Evolutionary conservation across 257 asterid species (phyloP), one percentile per base, ranked within the genome.

Genomic region (Solanum sparsipilum): DNA sequence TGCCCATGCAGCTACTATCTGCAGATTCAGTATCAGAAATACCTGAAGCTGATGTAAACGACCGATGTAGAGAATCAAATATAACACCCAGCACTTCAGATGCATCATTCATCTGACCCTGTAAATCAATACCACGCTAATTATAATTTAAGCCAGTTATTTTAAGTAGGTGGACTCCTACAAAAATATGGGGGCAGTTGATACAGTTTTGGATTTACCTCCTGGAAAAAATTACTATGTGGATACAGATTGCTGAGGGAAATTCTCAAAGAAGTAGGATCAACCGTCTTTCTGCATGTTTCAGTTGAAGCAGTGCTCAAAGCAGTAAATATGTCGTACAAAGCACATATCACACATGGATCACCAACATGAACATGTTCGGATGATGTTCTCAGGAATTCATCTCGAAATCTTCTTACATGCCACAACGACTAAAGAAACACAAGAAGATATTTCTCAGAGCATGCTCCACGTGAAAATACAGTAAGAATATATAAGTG

Each of bases 31-130:
- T 78, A 91, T 90, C 95, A 86, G 95, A 91, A n/a, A 82, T 87
- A 88, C 89, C 88, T 48, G 93, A 87, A 76, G 88, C 90, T 88
- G 92, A 89, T 68, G 96, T 91, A 88, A 95, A 96, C 84, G 99
- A 94, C 85, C 84, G 92, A 88, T 97, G 99, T 75, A 97, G 98
- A 93, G 99, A 97, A 84, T 93, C 91, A 93, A 97, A 97, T 90
- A 97, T 91, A 88, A 94, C 98, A 29, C 93, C 96, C 87, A 97
- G 89, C 90, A 96, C 99, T 92, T 97, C 99, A 87, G 99, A 96
- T 87, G 99, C 99, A 91, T 97, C 99, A 89, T 96, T 96, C 99
- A 96, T 97, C 91, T 97, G 98, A 91, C 98, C 99, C 99, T 97
- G 98, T 91, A 92, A 67, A 74, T 88, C 84, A 87, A 88, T 67